A percentile compares a stretch with the other conserved stretches of the same genome.
phyloP scores from a whole-genome alignment of 1,139 yeast species.

The Schizosaccharomyces versatilis region DNA sequence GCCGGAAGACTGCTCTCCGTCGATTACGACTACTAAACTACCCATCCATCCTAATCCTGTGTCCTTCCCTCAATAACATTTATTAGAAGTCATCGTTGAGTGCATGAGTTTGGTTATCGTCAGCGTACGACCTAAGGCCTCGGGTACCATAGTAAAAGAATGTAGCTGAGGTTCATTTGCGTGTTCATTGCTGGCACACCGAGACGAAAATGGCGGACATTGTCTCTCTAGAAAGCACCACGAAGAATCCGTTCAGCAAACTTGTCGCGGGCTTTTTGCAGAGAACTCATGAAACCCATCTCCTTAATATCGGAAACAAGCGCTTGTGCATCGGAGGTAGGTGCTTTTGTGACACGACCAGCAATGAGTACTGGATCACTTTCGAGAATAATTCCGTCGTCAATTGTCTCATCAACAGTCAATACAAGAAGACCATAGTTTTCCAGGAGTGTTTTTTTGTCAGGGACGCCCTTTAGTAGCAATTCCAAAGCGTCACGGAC shows the following conservation, averaged over 20 bases:
- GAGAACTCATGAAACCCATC: conserved; percentile 70
- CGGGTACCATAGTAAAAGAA: too few species aligned
- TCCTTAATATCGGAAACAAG: conserved; percentile 63
- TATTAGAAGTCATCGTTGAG: too few species aligned
- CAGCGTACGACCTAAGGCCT: too few species aligned
- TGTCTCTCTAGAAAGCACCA: conserved; percentile 1
- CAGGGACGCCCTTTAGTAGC: conserved; percentile 36
- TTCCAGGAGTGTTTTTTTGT: conserved; percentile 56
- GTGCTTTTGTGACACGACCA: conserved; percentile 71
- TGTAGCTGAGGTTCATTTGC: too few species aligned
- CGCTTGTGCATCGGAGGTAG: conserved; percentile 39
- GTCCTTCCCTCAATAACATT: too few species aligned
- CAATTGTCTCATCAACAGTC: conserved; percentile 78
- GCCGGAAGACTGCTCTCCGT: too few species aligned
- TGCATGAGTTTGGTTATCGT: too few species aligned
- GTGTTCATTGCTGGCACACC: not conserved
- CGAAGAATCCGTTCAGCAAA: conserved; percentile 50
- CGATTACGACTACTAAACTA: too few species aligned
- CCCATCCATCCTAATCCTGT: too few species aligned
- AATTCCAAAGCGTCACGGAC: conserved; percentile 63
- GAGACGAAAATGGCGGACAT: not conserved
- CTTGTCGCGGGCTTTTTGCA: conserved; percentile 72
- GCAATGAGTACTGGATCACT: conserved; percentile 73
- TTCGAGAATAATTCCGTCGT: conserved; percentile 61
- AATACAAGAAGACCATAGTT: conserved; percentile 68